Base-by-base conservation (phyloP, 805 yeast genomes). In the Wickerhamiella brachini region DNA sequence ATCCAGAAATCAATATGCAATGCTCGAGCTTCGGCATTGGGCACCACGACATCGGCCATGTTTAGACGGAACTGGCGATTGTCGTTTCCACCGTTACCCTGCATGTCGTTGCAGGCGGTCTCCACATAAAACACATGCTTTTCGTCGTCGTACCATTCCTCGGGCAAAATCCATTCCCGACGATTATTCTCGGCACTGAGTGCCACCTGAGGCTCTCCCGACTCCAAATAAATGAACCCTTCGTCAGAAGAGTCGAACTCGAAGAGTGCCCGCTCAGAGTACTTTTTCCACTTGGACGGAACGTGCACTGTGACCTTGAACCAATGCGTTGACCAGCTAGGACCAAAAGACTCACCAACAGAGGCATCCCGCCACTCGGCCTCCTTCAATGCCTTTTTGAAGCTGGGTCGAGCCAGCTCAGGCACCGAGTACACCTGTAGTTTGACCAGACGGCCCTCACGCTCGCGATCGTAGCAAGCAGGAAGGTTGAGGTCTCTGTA, bases 281-380 rank as follows among this genome's bases (percentile, higher is more conserved):
- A 63, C 9, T 68, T 57, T 15, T 56, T 55, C 85, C 85, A 81
- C 2, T 71, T 64, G 15, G 70, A 57, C 0, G 95, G 95, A 5
- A 90, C 70, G n/a, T 71, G 69, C 52, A 85, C 67, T 13, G 73
- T 67, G 20, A 90, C 68, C 57, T 79, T 76, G 67, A 93, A 87
- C 98, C 98, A 90, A 56, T 87, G 94, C 1, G 97, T 84, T 53
- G 90, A 82, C 98, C 98, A 90, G 13, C 94, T 83, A 2, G 98
- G 98, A 0, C 97, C 97, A 64, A 85, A 87, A 8, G 72, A 68
- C 57, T 85, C 81, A 21, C 93, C 94, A 56, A 79, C 80, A 41
- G 57, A 51, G 5, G 72, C 62, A 1, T 60, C 57, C 8, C 58
- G 56, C 69, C 72, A 71, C 39, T 56, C 56, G n/a, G 85, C 82